phyloP scores from a whole-genome alignment of 192 early-diverging fungal species.

The Cladochytrium replicatum region DNA sequence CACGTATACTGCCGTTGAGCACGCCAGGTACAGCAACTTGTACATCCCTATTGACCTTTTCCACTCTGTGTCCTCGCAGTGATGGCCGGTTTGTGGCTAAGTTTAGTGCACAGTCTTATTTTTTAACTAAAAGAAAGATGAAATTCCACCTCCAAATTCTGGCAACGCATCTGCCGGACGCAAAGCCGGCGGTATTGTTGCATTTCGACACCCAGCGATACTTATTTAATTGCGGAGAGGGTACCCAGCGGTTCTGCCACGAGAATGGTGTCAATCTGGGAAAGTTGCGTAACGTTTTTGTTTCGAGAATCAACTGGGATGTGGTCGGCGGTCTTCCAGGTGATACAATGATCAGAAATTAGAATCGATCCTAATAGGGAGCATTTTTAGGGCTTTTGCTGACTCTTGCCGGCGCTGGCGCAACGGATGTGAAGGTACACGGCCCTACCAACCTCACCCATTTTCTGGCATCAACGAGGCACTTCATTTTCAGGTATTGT shows the following conservation, averaged over 20 bases:
- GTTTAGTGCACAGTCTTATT: no score
- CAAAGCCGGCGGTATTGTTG: constrained; percentile 58
- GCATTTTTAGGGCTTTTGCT: constrained; percentile 70
- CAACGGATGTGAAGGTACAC: constrained; percentile 41
- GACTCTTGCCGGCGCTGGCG: constrained; percentile 72
- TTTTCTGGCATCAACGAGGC: constrained; percentile 62
- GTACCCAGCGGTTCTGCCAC: constrained; percentile 73
- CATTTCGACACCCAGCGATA: constrained; percentile 68
- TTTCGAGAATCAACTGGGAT: constrained; percentile 79
- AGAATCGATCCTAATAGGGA: not conserved
- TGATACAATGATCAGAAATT: constrained; percentile 3
- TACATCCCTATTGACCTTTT: no score
- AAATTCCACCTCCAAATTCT: constrained; percentile 51
- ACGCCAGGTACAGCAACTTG: no score
- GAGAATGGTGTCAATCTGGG: constrained; percentile 62
- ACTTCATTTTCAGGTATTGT: constrained; percentile 60
- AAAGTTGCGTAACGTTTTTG: constrained; percentile 68
- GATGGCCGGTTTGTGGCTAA: no score
- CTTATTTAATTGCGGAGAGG: constrained; percentile 91
- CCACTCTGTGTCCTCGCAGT: no score
- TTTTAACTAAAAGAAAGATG: no score
- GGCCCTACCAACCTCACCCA: constrained; percentile 77
- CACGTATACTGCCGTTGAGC: no score
- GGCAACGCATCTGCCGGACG: constrained; percentile 42
- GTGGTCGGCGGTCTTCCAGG: constrained; percentile 82